A percentile compares a stretch with the other conserved stretches of the same genome.
phyloP scores from a whole-genome alignment of 2,329 filamentous ascomycete genomes.

The Arthrobotrys entomopaga region DNA sequence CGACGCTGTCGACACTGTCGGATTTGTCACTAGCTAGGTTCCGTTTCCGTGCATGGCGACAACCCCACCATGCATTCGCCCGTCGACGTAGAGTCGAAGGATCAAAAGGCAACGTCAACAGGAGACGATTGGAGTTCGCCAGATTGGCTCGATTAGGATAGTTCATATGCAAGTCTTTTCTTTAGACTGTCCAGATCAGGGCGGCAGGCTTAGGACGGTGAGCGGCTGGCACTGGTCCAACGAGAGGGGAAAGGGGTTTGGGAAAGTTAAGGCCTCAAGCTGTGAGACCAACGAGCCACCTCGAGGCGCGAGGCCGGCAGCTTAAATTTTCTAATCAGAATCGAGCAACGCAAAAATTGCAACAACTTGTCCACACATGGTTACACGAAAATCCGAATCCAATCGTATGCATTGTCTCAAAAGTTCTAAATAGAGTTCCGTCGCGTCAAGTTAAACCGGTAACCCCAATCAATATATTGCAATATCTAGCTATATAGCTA shows the following conservation, averaged over 20 bases:
- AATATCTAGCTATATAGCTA: no score
- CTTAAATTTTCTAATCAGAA: constrained; percentile 24
- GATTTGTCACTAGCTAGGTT: neutral
- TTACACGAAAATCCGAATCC: no score
- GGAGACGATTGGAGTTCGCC: neutral
- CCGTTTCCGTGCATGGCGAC: neutral
- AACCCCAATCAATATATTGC: no score
- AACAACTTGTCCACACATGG: constrained; percentile 2
- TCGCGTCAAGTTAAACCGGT: no score
- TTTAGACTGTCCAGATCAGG: neutral
- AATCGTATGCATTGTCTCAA: no score
- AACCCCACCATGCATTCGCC: neutral
- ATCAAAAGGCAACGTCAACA: constrained; percentile 21
- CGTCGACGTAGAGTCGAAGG: constrained; percentile 14
- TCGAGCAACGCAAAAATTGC: constrained; percentile 41
- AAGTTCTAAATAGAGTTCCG: no score
- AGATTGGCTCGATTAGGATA: neutral
- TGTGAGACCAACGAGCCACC: no score
- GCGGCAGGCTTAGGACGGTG: neutral
- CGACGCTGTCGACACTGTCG: no score
- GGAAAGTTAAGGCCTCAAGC: no score
- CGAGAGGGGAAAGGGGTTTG: no score
- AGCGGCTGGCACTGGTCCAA: neutral
- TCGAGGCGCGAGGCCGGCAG: no score
- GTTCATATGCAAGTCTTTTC: neutral